Evolutionary conservation across 2,329 filamentous ascomycete genomes (phyloP).

Genomic region (Westerdykella aurantiaca): DNA sequence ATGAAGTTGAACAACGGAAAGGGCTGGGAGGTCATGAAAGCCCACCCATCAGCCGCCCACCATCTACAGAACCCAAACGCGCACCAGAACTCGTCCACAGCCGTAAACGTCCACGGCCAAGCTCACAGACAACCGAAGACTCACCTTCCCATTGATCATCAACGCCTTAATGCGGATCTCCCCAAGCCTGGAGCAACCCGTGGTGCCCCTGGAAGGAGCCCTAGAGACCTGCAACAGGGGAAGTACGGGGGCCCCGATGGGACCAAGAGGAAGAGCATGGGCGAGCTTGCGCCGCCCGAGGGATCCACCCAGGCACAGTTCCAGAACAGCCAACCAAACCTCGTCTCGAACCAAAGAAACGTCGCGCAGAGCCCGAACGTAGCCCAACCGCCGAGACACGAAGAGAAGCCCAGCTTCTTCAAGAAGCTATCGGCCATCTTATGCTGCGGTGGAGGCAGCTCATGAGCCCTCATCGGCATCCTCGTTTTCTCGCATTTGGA

Average conservation of each 20-base stretch:
- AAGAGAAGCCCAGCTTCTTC: conserved; percentile 65
- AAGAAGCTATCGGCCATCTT: conserved; percentile 90
- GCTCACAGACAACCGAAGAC: conserved; percentile 57
- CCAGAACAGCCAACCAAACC: conserved; percentile 88
- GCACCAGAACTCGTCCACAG: conserved; percentile 73
- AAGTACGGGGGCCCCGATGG: conserved; percentile 18
- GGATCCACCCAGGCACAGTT: conserved; percentile 94
- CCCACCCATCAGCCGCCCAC: conserved; percentile 64
- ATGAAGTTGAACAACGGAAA: conserved; percentile 96
- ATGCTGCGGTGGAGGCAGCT: conserved; percentile 60
- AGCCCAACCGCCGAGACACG: conserved; percentile 51
- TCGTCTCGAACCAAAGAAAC: conserved; percentile 58
- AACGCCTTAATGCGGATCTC: conserved; percentile 44
- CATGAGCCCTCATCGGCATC: conserved; percentile 14
- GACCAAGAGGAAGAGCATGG: conserved; percentile 64
- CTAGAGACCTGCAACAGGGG: conserved; percentile 25
- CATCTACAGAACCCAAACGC: conserved; percentile 68
- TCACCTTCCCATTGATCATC: conserved; percentile 39
- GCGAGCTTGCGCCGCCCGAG: conserved; percentile 76
- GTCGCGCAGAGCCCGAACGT: conserved; percentile 36
- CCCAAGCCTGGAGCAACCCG: conserved; percentile 59
- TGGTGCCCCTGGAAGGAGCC: conserved; percentile 40
- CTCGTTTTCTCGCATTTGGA: conserved; percentile 27
- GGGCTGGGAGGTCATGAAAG: conserved; percentile 79
- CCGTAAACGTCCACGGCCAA: conserved; percentile 71